These are phyloP conservation scores for Saturnispora sekii DNA, from an alignment of 805 yeast species.

Conservation along the genomic window DNA sequence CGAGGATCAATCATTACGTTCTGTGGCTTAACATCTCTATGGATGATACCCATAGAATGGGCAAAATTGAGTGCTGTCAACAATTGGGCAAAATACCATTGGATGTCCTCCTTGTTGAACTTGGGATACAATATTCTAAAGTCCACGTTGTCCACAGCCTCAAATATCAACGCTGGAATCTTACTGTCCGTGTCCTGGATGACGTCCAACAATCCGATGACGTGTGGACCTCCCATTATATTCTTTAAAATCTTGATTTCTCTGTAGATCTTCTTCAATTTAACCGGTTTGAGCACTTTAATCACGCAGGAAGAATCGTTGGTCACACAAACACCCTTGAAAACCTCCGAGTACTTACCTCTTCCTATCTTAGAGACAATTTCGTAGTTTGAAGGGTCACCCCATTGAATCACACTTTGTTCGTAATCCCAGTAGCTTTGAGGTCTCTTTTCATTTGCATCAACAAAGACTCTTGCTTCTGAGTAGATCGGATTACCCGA, in stretches of 20 bases:
- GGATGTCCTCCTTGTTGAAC: slow-evolving; percentile 63
- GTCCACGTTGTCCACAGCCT: slow-evolving; percentile 75
- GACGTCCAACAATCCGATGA: slow-evolving; percentile 67
- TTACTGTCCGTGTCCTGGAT: slow-evolving; percentile 78
- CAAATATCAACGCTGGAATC: slow-evolving; percentile 85
- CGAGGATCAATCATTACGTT: slow-evolving; percentile 87
- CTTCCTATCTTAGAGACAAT: slow-evolving; percentile 77
- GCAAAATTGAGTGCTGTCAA: slow-evolving; percentile 77
- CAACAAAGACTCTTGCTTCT: slow-evolving; percentile 63
- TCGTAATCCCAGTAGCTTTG: slow-evolving; percentile 78
- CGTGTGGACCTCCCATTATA: slow-evolving; percentile 73
- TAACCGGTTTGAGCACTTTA: slow-evolving; percentile 88
- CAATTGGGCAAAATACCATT: slow-evolving; percentile 75
- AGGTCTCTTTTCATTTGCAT: slow-evolving; percentile 68
- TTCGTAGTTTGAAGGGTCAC: slow-evolving; percentile 77
- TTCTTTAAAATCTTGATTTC: slow-evolving; percentile 84
- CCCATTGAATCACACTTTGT: slow-evolving; percentile 70
- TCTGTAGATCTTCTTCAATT: slow-evolving; percentile 83
- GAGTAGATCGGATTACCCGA: slow-evolving; percentile 22
- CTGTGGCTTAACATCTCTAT: slow-evolving; percentile 90
- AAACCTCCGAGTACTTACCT: slow-evolving; percentile 91
- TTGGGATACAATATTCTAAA: slow-evolving; percentile 80
- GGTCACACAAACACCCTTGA: slow-evolving; percentile 64
- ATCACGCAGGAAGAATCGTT: slow-evolving; percentile 65
- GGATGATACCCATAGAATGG: slow-evolving; percentile 93